Evolutionary conservation across 2,329 filamentous ascomycete species (phyloP), one percentile per base, ranked within the genome.

Genomic region (Trichoderma afroharzianum): DNA sequence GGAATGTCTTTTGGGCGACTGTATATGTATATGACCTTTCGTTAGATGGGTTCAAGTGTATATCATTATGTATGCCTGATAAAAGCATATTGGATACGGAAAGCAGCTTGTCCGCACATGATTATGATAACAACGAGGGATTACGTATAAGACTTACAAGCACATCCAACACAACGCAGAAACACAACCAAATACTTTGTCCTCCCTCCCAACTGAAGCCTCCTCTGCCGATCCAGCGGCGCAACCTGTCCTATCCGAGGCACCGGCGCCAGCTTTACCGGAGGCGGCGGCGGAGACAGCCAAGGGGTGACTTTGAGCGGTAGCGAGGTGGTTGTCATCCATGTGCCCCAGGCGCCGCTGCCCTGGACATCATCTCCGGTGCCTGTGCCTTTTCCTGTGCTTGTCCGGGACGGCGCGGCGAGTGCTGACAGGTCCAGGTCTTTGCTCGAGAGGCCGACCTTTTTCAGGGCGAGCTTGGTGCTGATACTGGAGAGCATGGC

Each of bases 1-100:
- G 81, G 76, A 90, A 90, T 6, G 87, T 85, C 75, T 88, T 85
- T 75, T 88, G 85, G 24, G 86, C 86, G 76, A 88, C 86, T 88
- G 70, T 39, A 12, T 53, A 12, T 53, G n/a, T 21, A 24, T 21
- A 7, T 24, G n/a, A 0, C 18, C 6, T 24, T 53, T 50, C 4
- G n/a, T 50, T 50, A 50, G 5, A 50, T 21, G 11, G 3, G 11
- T 24, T 14, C n/a, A 24, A 24, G 24, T 8, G 24, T 53, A 6
- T n/a, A 15, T 28, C 28, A 18, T 15, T 24, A 39, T 63, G 33
- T 8, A 28, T 47, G 33, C 4, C 15, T 14, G 15, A 18, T 28
- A 28, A n/a, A 3, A 1, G 53, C n/a, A 30, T 57, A 30, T n/a
- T 58, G 18, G 14, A 5, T n/a, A 30, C 1, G 15, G n/a, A 30